Percentiles rank a stretch among this genome's conserved stretches.
These are phyloP conservation scores for Dalbergia oliveri DNA, from an alignment of 306 rosid species.

Conservation along the genomic window DNA sequence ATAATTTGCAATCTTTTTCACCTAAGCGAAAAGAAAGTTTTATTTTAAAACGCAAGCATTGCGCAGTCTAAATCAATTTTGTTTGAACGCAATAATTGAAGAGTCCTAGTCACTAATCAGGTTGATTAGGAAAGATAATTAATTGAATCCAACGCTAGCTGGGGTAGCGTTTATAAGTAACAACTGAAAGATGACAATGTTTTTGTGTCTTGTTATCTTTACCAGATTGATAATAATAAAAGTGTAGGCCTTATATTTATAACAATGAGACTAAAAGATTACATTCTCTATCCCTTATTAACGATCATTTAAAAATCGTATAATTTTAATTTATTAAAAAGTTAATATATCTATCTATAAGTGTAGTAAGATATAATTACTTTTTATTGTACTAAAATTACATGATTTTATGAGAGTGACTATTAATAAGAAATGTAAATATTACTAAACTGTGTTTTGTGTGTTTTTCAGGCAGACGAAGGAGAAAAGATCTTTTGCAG, in stretches of 20 bases:
- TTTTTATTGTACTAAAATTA: no score
- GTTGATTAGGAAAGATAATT: background rate
- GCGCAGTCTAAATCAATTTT: background rate
- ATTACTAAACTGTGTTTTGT: background rate
- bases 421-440: no score
- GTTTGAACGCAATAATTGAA: background rate
- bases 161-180: slow-evolving; percentile 1
- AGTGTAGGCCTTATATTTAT: background rate
- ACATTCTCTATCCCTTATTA: no score
- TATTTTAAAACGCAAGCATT: background rate
- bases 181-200: no score
- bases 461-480: slow-evolving; percentile 71
- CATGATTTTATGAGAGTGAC: no score
- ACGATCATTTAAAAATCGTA: rapidly evolving
- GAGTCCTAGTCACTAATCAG: background rate
- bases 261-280: no score
- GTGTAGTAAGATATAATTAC: no score
- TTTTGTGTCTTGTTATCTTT: background rate
- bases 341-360: no score
- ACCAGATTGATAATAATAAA: background rate
- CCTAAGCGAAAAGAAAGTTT: background rate
- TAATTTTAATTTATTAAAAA: no score
- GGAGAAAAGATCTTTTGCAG: slow-evolving; percentile 72
- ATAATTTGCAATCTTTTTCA: no score
- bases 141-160: slow-evolving; percentile 10